Evolutionary conservation across 768 basidiomycete genomes (phyloP).

Genomic region (Pleurotus salmoneostramineus): DNA sequence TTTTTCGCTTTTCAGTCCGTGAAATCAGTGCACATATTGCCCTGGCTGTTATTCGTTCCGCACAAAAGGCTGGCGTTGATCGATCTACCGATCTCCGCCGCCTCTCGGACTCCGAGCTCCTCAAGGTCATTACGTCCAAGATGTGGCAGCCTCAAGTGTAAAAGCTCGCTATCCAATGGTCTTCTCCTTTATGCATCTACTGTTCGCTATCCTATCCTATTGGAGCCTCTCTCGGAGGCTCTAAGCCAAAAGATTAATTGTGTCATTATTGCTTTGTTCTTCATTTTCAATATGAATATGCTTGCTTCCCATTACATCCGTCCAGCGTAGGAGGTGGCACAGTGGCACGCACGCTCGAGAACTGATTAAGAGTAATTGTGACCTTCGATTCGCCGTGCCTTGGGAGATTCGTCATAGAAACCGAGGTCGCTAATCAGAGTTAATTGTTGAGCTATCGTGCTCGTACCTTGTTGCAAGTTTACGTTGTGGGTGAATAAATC

Average conservation of each 20-base stretch:
- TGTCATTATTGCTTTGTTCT: neutral
- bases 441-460: neutral
- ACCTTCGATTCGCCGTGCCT: neutral
- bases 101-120: conserved; percentile 53
- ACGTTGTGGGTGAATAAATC: neutral
- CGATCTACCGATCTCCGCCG: conserved; percentile 46
- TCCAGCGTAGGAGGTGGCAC: no score
- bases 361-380: no score
- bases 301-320: neutral
- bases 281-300: neutral
- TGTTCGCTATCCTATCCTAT: neutral
- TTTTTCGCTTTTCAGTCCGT: conserved; percentile 38
- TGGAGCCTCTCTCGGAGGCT: neutral
- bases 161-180: neutral
- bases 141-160: conserved; percentile 65
- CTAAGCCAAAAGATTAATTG: neutral
- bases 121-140: conserved; percentile 50
- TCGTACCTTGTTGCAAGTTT: neutral
- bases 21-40: conserved; percentile 82
- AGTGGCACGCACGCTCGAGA: no score
- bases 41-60: conserved; percentile 68
- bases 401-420: neutral
- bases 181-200: neutral
- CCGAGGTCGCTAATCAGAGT: neutral
- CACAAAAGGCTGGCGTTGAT: conserved; percentile 69